Conservation (phyloP, 805 yeast species). For the Yarrowia sp. region DNA sequence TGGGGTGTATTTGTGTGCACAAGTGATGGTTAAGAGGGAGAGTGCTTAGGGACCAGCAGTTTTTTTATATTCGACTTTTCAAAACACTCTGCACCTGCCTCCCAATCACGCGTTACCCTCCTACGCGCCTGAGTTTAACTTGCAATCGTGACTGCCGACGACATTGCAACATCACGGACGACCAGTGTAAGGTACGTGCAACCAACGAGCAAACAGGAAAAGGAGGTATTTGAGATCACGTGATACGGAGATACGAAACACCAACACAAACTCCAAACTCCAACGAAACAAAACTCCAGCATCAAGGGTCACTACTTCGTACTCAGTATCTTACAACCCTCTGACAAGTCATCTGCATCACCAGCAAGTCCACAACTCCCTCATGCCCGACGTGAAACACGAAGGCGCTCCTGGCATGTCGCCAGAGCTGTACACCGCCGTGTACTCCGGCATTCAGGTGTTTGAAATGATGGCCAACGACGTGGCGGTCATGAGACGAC, state of each 20-base stretch:
- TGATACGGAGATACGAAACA: too few relatives aligned
- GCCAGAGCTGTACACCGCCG: slow-evolving; percentile 49
- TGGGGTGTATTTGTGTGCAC: not conserved
- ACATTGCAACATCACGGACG: not conserved
- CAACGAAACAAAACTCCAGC: too few relatives aligned
- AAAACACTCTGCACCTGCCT: slow-evolving; percentile 11
- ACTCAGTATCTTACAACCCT: too few relatives aligned
- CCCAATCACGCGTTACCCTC: slow-evolving; percentile 27
- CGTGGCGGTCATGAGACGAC: slow-evolving; percentile 65
- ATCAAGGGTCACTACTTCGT: too few relatives aligned
- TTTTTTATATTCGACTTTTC: too few relatives aligned
- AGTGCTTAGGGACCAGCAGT: too few relatives aligned
- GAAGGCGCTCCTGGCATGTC: not conserved
- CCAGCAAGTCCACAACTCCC: too few relatives aligned
- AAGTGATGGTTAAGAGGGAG: not conserved
- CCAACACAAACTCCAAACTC: too few relatives aligned
- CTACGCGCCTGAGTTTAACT: slow-evolving; percentile 26
- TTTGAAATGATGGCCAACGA: slow-evolving; percentile 60
- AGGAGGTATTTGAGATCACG: too few relatives aligned
- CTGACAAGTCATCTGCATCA: too few relatives aligned
- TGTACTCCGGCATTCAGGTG: slow-evolving; percentile 61
- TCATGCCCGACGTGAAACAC: slow-evolving; percentile 19
- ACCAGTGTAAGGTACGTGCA: too few relatives aligned
- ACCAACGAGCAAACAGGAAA: too few relatives aligned
- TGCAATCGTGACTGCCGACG: slow-evolving; percentile 9